Conservation (phyloP, 106 monocot genomes). For the Apostasia ramifera region DNA sequence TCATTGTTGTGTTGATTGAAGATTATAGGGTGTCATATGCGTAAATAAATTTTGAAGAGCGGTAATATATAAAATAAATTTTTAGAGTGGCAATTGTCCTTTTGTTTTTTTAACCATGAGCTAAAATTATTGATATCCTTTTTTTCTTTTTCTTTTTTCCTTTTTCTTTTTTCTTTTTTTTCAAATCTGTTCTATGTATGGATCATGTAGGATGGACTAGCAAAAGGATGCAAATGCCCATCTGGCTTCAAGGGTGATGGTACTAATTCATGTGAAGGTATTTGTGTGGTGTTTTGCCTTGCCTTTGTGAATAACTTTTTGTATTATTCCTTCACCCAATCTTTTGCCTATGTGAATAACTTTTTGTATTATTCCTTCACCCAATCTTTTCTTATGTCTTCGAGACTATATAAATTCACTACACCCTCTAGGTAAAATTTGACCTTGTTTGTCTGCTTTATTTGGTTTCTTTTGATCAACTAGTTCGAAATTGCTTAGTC, state of each 20-base stretch:
- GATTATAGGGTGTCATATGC: no score
- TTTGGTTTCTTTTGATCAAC: no score
- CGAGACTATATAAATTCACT: no score
- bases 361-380: background rate
- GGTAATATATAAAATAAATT: no score
- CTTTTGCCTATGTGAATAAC: background rate
- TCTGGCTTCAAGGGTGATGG: constrained; percentile 90
- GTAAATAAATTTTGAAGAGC: no score
- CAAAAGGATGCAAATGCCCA: constrained; percentile 84
- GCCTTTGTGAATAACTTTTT: background rate
- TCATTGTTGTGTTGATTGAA: no score
- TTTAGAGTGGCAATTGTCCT: no score
- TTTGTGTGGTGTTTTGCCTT: background rate
- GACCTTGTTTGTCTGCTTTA: no score
- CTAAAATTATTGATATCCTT: background rate
- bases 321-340: background rate
- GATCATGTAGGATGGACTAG: constrained; percentile 38
- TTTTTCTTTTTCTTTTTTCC: background rate
- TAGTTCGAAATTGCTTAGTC: no score
- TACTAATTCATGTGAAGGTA: constrained; percentile 69
- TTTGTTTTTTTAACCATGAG: no score
- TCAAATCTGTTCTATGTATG: background rate
- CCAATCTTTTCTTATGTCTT: no score
- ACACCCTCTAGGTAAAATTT: no score
- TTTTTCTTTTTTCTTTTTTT: background rate